These are phyloP conservation scores for Trifolium pratense DNA, from an alignment of 306 rosid species.

Conservation along the genomic window DNA sequence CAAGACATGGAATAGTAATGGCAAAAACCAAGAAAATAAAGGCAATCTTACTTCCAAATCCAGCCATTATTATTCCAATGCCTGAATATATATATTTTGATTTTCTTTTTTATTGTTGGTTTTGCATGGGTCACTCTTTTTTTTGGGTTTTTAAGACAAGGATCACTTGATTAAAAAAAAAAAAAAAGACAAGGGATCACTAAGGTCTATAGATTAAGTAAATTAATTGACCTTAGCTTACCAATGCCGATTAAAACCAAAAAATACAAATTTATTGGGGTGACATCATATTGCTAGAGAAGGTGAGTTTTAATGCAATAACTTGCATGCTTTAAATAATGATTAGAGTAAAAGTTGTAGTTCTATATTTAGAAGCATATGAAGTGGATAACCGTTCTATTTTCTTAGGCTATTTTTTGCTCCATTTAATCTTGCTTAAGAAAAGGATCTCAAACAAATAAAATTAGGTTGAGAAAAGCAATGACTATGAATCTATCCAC, in stretches of 20 bases:
- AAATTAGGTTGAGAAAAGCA: not conserved
- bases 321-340: constrained; percentile 42
- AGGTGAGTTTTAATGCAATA: not conserved
- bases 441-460: not conserved
- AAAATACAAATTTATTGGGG: not conserved
- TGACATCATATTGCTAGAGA: not conserved
- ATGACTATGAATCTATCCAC: not conserved
- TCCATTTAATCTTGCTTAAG: constrained; percentile 6
- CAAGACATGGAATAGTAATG: constrained; percentile 57
- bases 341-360: not conserved
- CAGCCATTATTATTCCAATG: constrained; percentile 40
- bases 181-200: no score
- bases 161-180: no score
- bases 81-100: not conserved
- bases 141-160: constrained; percentile 21
- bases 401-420: not conserved
- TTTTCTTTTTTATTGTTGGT: not conserved
- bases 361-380: constrained; percentile 46
- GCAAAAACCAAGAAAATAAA: constrained; percentile 53
- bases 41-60: constrained; percentile 36
- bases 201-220: no score
- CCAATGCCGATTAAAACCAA: constrained; percentile 36
- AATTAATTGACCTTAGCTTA: constrained; percentile 44
- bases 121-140: not conserved
- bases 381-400: constrained; percentile 43